Evolutionary conservation across 148 eudicot genomes (phyloP).

Genomic region (Diospyros kaki): DNA sequence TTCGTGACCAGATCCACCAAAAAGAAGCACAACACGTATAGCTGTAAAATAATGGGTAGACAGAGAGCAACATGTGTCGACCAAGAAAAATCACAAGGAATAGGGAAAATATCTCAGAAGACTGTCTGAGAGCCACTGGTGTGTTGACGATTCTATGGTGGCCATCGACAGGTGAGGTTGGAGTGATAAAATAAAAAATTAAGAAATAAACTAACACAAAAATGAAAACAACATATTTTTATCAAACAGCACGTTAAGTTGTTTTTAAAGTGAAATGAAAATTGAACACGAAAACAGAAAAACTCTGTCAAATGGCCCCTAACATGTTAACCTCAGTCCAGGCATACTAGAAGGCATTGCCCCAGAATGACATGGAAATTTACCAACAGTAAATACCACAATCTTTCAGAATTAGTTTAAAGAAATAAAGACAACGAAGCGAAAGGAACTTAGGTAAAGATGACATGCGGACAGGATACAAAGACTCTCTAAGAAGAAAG

Average conservation of each 20-base stretch:
- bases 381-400: not conserved
- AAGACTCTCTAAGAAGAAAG: not conserved
- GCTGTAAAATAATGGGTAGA: not conserved
- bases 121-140: not conserved
- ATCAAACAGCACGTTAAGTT: no score
- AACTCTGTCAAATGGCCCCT: no score
- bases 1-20: slow-evolving; percentile 31
- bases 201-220: no score
- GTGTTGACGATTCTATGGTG: no score
- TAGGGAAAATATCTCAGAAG: not conserved
- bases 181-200: no score
- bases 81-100: slow-evolving; percentile 4
- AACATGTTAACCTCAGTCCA: not conserved
- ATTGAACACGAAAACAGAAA: no score
- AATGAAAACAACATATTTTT: no score
- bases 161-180: no score
- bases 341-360: not conserved
- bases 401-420: not conserved
- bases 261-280: no score
- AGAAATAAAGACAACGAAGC: not conserved
- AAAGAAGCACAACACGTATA: not conserved
- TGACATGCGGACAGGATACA: not conserved
- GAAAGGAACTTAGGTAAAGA: not conserved
- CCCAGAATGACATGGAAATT: not conserved
- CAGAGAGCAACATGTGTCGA: slow-evolving; percentile 1